Conservation (phyloP, 805 yeast genomes). For the Kodamaea laetipori region DNA sequence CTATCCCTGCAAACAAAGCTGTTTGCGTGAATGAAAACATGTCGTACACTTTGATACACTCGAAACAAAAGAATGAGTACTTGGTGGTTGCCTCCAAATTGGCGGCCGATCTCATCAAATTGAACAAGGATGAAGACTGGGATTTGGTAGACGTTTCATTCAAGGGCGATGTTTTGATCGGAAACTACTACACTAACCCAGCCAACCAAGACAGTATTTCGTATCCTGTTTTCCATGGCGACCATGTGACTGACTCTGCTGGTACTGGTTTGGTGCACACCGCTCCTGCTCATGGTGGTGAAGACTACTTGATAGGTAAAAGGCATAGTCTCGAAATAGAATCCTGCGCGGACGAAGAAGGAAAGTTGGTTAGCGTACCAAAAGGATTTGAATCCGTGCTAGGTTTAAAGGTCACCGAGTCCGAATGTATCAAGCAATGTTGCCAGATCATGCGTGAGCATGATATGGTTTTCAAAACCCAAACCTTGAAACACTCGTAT, state of each 20-base stretch:
- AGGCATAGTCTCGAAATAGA: conserved; percentile 55
- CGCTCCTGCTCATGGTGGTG: conserved; percentile 98
- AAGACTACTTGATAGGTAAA: conserved; percentile 78
- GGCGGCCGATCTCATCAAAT: conserved; percentile 35
- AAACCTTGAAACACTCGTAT: conserved; percentile 74
- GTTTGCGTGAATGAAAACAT: conserved; percentile 66
- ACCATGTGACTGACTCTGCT: conserved; percentile 74
- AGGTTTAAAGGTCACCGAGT: conserved; percentile 41
- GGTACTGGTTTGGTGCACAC: conserved; percentile 97
- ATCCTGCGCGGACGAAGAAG: conserved; percentile 80
- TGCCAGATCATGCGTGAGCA: conserved; percentile 48
- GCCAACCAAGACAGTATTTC: conserved; percentile 32
- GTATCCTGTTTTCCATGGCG: conserved; percentile 73
- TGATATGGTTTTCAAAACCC: conserved; percentile 50
- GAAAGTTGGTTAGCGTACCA: conserved; percentile 60
- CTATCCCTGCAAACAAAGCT: conserved; percentile 84
- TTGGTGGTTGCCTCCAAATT: conserved; percentile 61
- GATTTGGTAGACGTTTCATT: conserved; percentile 13
- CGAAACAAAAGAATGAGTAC: conserved; percentile 36
- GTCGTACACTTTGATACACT: conserved; percentile 51
- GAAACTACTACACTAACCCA: conserved; percentile 57
- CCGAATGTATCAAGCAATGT: conserved; percentile 46
- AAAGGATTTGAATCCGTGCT: conserved; percentile 45
- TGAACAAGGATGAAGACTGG: conserved; percentile 23
- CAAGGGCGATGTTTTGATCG: conserved; percentile 28